Base-by-base conservation (phyloP, 2,329 filamentous ascomycete species). In the Fusarium nelsonii region DNA sequence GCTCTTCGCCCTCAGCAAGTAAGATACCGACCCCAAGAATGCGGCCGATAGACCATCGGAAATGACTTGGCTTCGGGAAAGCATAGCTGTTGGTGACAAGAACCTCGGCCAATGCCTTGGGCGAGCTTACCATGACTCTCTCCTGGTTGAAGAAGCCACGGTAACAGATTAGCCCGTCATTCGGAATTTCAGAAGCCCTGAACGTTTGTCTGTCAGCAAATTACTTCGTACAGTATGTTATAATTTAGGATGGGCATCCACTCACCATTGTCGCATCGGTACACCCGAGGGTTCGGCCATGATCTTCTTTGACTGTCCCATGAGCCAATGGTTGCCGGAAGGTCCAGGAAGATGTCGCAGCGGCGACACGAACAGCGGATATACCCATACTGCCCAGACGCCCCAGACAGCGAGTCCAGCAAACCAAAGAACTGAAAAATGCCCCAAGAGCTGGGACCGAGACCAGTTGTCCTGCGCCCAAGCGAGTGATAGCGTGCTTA, bases 1-100 rank as follows among this genome's bases (percentile, higher is more conserved):
- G 95, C 74, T 94, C 92, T 14, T 97, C 92, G n/a, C 94, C 94
- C 79, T 97, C 94, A 3, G 93, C 92, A 12, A 97, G 82, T 37
- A 97, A 80, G 15, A 95, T 81, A 11, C 92, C 92, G 14, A 90
- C 80, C 11, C 93, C 91, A 14, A 95, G 82, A 28, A 94, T 82
- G 23, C 87, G 84, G 3, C 85, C 87, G 6, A 95, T 80, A 2
- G 84, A 83, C 43, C 79, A 79, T 34, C 87, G 81, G 32, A 92
- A 71, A 26, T 83, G 74, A 2, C 72, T 53, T 0, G 91, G 90
- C 75, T 93, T 93, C 44, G 84, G 74, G 69, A 92, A 94, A 40
- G 91, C 87, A 76, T 94, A 93, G 68, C 84, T 88, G 63, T 88
- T 90, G 18, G 86, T 88, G 28, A 89, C 87, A 6, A 94, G 83